Percentiles rank a stretch among this genome's conserved stretches.
phyloP scores from a whole-genome alignment of 345 rosid genomes.

The Eutrema yunnanense region DNA sequence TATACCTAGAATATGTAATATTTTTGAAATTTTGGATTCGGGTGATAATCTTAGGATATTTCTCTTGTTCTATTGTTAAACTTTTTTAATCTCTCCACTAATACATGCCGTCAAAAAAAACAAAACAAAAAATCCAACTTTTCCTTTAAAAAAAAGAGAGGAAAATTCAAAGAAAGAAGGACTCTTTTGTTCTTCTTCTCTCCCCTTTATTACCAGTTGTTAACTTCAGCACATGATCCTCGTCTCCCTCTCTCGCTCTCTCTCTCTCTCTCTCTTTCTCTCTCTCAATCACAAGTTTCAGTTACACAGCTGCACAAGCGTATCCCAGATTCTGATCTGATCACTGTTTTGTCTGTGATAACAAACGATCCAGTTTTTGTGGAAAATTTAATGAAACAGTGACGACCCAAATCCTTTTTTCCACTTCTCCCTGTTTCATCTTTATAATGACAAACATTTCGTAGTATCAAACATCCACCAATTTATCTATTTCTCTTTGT shows the following conservation, averaged over 20 bases:
- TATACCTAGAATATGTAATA: background rate
- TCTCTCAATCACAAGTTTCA: conserved; percentile 19
- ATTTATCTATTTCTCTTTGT: background rate
- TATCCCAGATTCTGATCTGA: conserved; percentile 25
- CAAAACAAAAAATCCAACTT: background rate
- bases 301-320: conserved; percentile 20
- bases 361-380: conserved; percentile 29
- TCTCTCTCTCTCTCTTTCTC: background rate
- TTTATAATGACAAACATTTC: conserved; percentile 20
- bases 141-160: background rate
- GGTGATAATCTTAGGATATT: background rate
- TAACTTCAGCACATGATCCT: conserved; percentile 32
- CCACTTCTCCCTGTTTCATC: conserved; percentile 7
- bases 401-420: background rate
- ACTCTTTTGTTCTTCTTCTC: conserved; percentile 20
- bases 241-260: conserved; percentile 13
- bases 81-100: background rate
- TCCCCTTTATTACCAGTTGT: conserved; percentile 31
- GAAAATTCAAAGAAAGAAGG: conserved; percentile 16
- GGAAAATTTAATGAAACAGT: conserved; percentile 26
- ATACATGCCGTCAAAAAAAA: conserved; percentile 3
- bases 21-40: background rate
- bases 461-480: conserved; percentile 2
- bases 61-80: background rate
- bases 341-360: conserved; percentile 19